These are phyloP conservation scores for Thalassiosira livingstoniorum DNA, from an alignment of 352 stramenopile species.

Conservation along the genomic window DNA sequence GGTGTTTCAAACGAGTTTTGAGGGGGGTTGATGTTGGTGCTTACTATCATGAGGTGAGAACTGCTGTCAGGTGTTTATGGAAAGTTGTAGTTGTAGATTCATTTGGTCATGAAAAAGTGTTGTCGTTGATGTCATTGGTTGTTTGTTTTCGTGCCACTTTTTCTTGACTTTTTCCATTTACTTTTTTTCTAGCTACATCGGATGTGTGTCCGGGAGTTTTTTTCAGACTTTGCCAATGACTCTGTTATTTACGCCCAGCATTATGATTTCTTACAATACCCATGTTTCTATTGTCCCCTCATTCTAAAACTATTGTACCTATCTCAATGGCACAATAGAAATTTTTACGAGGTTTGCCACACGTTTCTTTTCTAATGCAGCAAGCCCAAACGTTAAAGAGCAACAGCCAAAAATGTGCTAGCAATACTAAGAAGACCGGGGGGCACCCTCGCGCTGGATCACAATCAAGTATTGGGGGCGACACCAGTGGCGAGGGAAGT, in stretches of 20 bases:
- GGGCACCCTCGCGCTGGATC: neutral
- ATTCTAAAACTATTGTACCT: neutral
- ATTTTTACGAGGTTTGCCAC: constrained; percentile 5
- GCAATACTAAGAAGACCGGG: neutral
- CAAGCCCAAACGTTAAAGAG: neutral
- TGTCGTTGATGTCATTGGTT: too few species aligned
- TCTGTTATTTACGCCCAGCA: neutral
- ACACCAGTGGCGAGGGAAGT: neutral
- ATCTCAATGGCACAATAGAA: too few species aligned
- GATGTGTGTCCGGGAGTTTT: too few species aligned
- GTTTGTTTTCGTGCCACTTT: too few species aligned
- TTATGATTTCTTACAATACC: neutral
- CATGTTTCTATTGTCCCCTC: neutral
- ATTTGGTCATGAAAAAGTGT: too few species aligned
- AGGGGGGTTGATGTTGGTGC: constrained; percentile 39
- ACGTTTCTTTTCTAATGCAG: constrained; percentile 4
- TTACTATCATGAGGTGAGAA: constrained; percentile 46
- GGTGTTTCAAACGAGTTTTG: constrained; percentile 42
- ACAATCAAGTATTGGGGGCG: neutral
- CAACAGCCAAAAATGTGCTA: neutral
- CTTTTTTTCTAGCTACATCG: neutral
- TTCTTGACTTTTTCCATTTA: neutral
- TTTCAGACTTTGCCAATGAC: too few species aligned
- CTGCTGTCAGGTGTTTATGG: neutral
- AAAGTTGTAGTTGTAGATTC: too few species aligned